Evolutionary conservation across 345 rosid genomes (phyloP), one percentile per base, ranked within the genome.

Genomic region (Camelina neglecta): DNA sequence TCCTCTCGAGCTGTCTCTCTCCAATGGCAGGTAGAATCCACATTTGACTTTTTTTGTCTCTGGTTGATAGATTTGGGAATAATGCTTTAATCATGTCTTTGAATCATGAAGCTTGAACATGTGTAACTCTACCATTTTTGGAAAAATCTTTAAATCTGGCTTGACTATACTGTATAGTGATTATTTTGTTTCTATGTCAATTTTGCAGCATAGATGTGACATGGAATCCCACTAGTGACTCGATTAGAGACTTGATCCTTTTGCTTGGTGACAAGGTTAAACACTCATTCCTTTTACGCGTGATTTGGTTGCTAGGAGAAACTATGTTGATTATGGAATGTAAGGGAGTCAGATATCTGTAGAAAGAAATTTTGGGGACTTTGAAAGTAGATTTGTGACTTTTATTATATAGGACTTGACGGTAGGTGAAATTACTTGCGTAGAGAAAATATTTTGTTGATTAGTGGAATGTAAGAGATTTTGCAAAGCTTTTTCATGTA

Each of bases 1-100:
- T 7, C 83, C 96, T 70, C 75, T 90, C 78, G 90, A 90, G 82
- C 75, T 93, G 64, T 80, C 89, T 15, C 83, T 93, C 73, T 73
- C 51, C 35, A 80, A 74, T 74, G 75, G 77, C 53, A 88, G 92
- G 97, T 89, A 76, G 75, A 71, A 63, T 35, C 49, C 38, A 11
- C 58, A 55, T 8, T 60, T 66, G 71, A 48, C 50, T 56, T 39
- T 39, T 39, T 41, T 11, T 41, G 42, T 11, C 44, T 41, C 44
- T 3, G 44, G 44, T 42, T 60, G 78, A 24, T 60, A 59, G 36
- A 20, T 47, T 59, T 35, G 69, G 69, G 33, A 59, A 67, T 41
- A 41, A 41, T 50, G 73, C 67, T 75, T 44, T 38, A n/a, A 42
- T 44, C 69, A 53, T 71, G 1, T 41, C 44, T 3, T 41, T 41